Evolutionary conservation across 2,329 filamentous ascomycete genomes (phyloP).

Genomic region (Trichoderma brevicompactum): DNA sequence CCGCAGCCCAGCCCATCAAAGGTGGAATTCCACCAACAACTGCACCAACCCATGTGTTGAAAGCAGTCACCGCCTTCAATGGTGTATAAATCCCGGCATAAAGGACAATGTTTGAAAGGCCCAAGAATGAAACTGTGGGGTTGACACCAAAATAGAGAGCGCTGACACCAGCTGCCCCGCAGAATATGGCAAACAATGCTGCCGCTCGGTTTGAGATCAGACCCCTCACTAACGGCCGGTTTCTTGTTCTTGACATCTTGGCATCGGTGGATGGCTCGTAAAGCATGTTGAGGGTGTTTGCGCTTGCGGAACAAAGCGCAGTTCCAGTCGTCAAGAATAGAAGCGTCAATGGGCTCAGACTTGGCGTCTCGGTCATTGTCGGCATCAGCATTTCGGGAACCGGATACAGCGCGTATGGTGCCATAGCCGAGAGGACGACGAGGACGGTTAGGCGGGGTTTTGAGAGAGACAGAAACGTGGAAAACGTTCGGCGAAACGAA

Average conservation of each 20-base stretch:
- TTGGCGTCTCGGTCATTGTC: slow-evolving; percentile 69
- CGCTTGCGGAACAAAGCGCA: slow-evolving; percentile 83
- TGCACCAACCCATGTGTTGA: slow-evolving; percentile 96
- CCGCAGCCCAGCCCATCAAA: slow-evolving; percentile 97
- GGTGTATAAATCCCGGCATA: slow-evolving; percentile 95
- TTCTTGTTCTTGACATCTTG: slow-evolving; percentile 90
- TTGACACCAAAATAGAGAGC: slow-evolving; percentile 90
- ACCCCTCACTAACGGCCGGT: slow-evolving; percentile 82
- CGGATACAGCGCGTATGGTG: slow-evolving; percentile 90
- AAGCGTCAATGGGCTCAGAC: slow-evolving; percentile 86
- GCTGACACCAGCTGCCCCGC: slow-evolving; percentile 69
- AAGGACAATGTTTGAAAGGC: slow-evolving; percentile 80
- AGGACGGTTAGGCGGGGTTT: slow-evolving; percentile 93
- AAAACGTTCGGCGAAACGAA: slow-evolving; percentile 68
- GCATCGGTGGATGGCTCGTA: slow-evolving; percentile 91
- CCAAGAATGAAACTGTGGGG: slow-evolving; percentile 86
- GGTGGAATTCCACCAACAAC: slow-evolving; percentile 92
- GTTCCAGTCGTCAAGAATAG: slow-evolving; percentile 91
- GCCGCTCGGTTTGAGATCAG: slow-evolving; percentile 75
- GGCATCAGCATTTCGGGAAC: slow-evolving; percentile 83
- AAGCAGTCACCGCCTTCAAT: slow-evolving; percentile 79
- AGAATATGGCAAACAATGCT: slow-evolving; percentile 75
- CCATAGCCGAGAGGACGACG: slow-evolving; percentile 87
- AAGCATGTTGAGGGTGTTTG: slow-evolving; percentile 96
- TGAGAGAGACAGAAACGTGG: slow-evolving; percentile 86